Percentiles rank a stretch among this genome's conserved stretches.
phyloP scores from a whole-genome alignment of 148 eudicot species.

The Talinum fruticosum region DNA sequence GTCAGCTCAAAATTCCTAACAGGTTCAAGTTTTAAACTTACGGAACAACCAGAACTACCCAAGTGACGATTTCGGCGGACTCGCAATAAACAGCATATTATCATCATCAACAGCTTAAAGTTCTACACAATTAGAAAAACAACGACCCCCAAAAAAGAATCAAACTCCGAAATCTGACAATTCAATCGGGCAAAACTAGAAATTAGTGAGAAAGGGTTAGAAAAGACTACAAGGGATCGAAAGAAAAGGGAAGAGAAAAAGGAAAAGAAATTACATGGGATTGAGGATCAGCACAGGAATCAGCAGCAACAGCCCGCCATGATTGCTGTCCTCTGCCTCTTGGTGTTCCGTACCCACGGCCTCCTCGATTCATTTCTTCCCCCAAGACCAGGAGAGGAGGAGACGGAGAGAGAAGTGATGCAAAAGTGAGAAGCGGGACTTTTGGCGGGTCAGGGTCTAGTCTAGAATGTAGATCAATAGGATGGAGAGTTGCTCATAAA shows the following conservation, averaged over 20 bases:
- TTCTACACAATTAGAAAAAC: background rate
- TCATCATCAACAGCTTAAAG: background rate
- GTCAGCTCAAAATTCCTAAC: too few relatives aligned
- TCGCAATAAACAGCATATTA: background rate
- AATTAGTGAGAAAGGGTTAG: background rate
- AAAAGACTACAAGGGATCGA: background rate
- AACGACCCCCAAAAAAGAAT: background rate
- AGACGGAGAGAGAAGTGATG: background rate
- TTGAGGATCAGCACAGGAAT: conserved; percentile 15
- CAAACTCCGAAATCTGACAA: conserved; percentile 1
- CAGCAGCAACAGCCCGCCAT: conserved; percentile 21
- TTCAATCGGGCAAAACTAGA: background rate
- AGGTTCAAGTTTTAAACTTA: background rate
- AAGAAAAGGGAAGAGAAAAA: background rate
- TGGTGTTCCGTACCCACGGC: background rate
- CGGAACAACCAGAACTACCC: background rate
- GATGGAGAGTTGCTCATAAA: background rate
- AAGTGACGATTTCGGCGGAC: background rate
- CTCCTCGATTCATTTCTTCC: conserved; percentile 19
- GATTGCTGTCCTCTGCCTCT: conserved; percentile 8
- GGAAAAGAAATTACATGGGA: conserved; percentile 17
- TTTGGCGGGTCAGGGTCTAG: conserved; percentile 10
- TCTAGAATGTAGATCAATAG: too few relatives aligned
- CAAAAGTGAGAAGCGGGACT: background rate
- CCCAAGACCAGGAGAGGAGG: background rate